Evolutionary conservation across 2,329 filamentous ascomycete species (phyloP).

Genomic region (Hypoxylon sp.): DNA sequence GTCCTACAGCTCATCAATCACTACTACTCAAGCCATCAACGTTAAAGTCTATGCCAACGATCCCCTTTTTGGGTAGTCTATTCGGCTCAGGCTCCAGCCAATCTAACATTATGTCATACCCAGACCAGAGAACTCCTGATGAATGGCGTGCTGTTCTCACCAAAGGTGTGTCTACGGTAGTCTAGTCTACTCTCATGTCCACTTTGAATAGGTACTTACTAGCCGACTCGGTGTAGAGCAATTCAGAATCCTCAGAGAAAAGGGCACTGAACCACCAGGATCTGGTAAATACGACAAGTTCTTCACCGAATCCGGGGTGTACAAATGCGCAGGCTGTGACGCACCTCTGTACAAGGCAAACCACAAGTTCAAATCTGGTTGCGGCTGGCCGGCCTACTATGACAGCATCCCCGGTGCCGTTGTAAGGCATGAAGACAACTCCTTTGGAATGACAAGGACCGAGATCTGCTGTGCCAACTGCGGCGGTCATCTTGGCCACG

Average conservation of each 20-base stretch:
- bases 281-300: constrained; percentile 92
- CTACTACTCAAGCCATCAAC: constrained; percentile 46
- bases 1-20: constrained; percentile 51
- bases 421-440: constrained; percentile 81
- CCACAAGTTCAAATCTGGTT: constrained; percentile 97
- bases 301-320: constrained; percentile 80
- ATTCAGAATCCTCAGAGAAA: constrained; percentile 92
- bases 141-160: constrained; percentile 93
- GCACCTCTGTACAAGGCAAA: constrained; percentile 91
- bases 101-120: constrained; percentile 77
- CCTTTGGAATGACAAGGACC: constrained; percentile 85
- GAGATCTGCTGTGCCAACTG: constrained; percentile 97
- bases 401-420: constrained; percentile 95
- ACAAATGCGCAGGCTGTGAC: constrained; percentile 88
- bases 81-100: constrained; percentile 75
- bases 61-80: constrained; percentile 83
- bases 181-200: background rate
- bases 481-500: constrained; percentile 91
- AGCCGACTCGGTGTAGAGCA: constrained; percentile 75
- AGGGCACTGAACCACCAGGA: constrained; percentile 88
- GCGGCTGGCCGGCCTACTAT: constrained; percentile 98
- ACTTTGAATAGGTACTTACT: constrained; percentile 42
- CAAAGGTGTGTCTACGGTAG: constrained; percentile 56
- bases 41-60: constrained; percentile 77
- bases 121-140: constrained; percentile 83